A percentile compares a stretch with the other conserved stretches of the same genome.
phyloP scores from a whole-genome alignment of 305 asterid species.

The Fraxinus floribunda region DNA sequence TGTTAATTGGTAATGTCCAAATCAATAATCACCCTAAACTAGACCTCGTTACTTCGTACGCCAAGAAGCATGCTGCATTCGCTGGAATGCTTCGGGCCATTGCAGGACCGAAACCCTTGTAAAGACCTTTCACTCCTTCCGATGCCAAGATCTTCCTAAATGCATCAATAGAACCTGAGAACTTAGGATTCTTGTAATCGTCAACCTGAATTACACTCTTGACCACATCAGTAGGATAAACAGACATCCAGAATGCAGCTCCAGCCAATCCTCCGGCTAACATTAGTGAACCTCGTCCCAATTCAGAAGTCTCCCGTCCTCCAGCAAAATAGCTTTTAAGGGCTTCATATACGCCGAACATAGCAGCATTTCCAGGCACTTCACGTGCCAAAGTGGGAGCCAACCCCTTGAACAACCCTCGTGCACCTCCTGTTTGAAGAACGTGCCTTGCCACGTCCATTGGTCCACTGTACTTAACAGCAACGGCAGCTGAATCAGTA shows the following conservation, averaged over 20 bases:
- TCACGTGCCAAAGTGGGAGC: slow-evolving; percentile 87
- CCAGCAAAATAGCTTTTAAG: slow-evolving; percentile 78
- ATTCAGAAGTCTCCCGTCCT: slow-evolving; percentile 68
- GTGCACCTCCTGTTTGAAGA: slow-evolving; percentile 57
- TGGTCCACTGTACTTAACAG: slow-evolving; percentile 82
- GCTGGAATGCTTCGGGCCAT: slow-evolving; percentile 95
- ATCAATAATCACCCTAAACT: slow-evolving; percentile 62
- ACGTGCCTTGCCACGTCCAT: slow-evolving; percentile 90
- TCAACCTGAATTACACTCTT: slow-evolving; percentile 90
- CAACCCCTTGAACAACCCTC: slow-evolving; percentile 89
- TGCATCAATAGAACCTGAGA: slow-evolving; percentile 72
- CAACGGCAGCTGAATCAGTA: slow-evolving; percentile 24
- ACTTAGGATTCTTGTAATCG: slow-evolving; percentile 86
- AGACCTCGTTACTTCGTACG: slow-evolving; percentile 73
- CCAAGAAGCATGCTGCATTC: slow-evolving; percentile 95
- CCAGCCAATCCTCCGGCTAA: slow-evolving; percentile 86
- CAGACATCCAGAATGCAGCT: slow-evolving; percentile 73
- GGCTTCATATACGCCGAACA: slow-evolving; percentile 85
- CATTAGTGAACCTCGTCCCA: slow-evolving; percentile 77
- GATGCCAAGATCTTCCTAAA: slow-evolving; percentile 65
- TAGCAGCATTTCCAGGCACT: slow-evolving; percentile 84
- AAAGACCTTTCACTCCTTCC: slow-evolving; percentile 80
- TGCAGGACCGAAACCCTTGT: slow-evolving; percentile 95
- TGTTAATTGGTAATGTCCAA: not conserved
- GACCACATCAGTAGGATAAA: slow-evolving; percentile 87